Base-by-base conservation (phyloP, 768 basidiomycete species). In the Rhizopogon sp. region DNA sequence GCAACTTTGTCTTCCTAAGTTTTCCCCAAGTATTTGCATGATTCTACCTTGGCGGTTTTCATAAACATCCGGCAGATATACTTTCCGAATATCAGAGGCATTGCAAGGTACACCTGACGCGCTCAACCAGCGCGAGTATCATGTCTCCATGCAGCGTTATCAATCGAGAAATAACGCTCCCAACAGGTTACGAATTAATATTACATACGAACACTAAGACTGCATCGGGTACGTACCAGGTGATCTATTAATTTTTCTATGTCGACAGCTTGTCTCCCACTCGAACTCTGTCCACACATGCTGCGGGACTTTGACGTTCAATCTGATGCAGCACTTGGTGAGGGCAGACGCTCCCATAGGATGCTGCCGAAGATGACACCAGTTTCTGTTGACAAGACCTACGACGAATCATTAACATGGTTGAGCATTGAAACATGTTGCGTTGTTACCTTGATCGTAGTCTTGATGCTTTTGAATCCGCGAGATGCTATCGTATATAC, bases 201-300 rank as follows among this genome's bases (percentile, higher is more conserved):
- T 35, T 35, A 35, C 10, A 11, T 9, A 35, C 33, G 10, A 35
- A 35, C 33, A 35, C 33, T 35, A 35, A 8, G 33, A 11, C 10
- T 11, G 10, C 33, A 9, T 9, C 10, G 33, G 10, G 33, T 35
- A 39, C 5, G 37, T 39, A 16, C 39, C 5, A 39, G 6, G 39
- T 10, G 16, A 6, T 39, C 20, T 20, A 20, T 20, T 20, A 20
- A 20, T 20, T 20, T 20, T 20, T 20, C 43, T 53, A 55, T 55
- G 64, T 64, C 46, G 68, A 67, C 17, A 71, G 70, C 59, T 74
- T 76, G 63, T 99, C 79, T 99, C 96, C 96, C 96, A 99, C 70
- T 99, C 96, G 64, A 99, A 99, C 71, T 98, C 97, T 28, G 95
- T 99, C 96, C 20, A 20, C 96, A 97, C 93, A 96, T 96, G 70